Evolutionary conservation across 139 green algal species (phyloP).

Genomic region (Chlamydomonas sp.): DNA sequence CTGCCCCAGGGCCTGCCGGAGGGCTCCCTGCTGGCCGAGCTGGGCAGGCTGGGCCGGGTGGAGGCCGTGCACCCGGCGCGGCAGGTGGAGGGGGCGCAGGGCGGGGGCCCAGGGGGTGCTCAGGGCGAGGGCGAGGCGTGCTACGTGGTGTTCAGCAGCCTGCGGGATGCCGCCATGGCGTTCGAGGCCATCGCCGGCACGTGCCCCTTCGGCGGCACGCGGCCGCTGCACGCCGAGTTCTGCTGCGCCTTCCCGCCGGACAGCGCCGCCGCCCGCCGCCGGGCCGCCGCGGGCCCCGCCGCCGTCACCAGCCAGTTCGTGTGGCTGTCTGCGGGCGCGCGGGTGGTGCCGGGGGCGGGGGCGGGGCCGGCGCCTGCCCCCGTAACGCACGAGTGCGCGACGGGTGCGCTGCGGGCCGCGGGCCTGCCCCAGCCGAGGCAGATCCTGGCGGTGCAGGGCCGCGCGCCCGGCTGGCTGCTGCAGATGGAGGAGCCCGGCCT

Average conservation of each 20-base stretch:
- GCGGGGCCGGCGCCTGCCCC: not conserved
- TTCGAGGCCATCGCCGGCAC: conserved; percentile 34
- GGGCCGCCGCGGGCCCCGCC: conserved; percentile 5
- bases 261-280: conserved; percentile 5
- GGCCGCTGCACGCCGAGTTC: conserved; percentile 34
- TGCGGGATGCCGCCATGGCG: conserved; percentile 41
- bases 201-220: conserved; percentile 35
- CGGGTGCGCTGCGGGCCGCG: conserved; percentile 17
- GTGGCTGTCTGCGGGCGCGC: conserved; percentile 7
- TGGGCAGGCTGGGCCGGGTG: not conserved
- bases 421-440: conserved; percentile 8
- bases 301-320: conserved; percentile 26
- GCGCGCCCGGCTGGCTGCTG: conserved; percentile 47
- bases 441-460: conserved; percentile 22
- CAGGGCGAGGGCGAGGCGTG: conserved; percentile 6
- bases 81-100: not conserved
- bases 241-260: conserved; percentile 26
- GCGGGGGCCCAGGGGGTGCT: not conserved
- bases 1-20: conserved; percentile 44
- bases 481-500: conserved; percentile 30
- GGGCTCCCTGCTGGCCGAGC: conserved; percentile 24
- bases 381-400: conserved; percentile 8
- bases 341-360: conserved; percentile 3
- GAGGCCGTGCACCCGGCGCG: conserved; percentile 23
- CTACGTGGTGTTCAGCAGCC: conserved; percentile 48